Percentiles rank a stretch among this genome's conserved stretches.
These are phyloP conservation scores for Ophiosphaerella narmari DNA, from an alignment of 2,329 filamentous ascomycete species.

Conservation along the genomic window DNA sequence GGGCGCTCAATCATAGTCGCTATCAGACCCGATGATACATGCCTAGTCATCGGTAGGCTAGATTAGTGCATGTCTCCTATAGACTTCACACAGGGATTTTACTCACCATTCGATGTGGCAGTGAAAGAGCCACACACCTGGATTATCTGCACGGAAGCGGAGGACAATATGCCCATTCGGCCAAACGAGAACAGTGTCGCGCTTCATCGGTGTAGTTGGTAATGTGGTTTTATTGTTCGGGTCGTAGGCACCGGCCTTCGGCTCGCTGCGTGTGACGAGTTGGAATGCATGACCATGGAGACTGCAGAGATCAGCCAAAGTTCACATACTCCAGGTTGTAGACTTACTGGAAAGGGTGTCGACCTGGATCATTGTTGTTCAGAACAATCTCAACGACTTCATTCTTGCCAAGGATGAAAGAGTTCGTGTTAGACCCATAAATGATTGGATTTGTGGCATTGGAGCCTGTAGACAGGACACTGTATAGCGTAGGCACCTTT, in stretches of 20 bases:
- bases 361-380: slow-evolving; percentile 75
- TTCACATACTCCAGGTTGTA: neutral
- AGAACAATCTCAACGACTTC: slow-evolving; percentile 73
- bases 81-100: too few species aligned
- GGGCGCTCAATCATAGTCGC: slow-evolving; percentile 59
- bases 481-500: slow-evolving; percentile 81
- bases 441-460: slow-evolving; percentile 51
- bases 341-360: slow-evolving; percentile 50
- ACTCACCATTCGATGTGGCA: slow-evolving; percentile 42
- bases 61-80: too few species aligned
- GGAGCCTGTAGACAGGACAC: slow-evolving; percentile 66
- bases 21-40: slow-evolving; percentile 53
- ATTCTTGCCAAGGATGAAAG: slow-evolving; percentile 68
- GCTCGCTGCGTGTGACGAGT: slow-evolving; percentile 37
- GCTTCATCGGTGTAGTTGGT: slow-evolving; percentile 49
- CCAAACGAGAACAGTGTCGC: slow-evolving; percentile 60
- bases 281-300: slow-evolving; percentile 62
- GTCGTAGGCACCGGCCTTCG: slow-evolving; percentile 55
- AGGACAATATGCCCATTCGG: slow-evolving; percentile 61
- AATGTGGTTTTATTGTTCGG: slow-evolving; percentile 25
- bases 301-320: slow-evolving; percentile 57
- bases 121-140: slow-evolving; percentile 41
- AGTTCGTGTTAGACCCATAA: slow-evolving; percentile 59
- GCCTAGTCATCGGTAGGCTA: slow-evolving; percentile 7
- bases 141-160: slow-evolving; percentile 60